Evolutionary conservation across 2,329 filamentous ascomycete genomes (phyloP).

Genomic region (Torrubiellomyces zombiae): DNA sequence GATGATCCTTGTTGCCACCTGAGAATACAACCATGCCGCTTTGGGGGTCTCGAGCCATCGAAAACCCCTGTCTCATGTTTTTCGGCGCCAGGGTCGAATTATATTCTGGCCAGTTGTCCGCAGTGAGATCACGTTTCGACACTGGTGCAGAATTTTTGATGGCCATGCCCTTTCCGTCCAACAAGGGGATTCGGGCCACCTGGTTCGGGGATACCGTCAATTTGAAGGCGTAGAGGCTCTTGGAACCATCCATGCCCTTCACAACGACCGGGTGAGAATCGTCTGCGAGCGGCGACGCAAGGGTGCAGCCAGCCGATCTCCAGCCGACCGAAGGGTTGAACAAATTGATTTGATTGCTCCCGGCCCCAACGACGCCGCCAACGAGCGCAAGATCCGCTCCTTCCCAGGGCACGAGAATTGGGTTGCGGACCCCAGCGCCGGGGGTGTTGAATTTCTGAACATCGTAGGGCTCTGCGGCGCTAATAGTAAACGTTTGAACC

Average conservation of each 20-base stretch:
- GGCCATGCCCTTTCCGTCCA: conserved; percentile 40
- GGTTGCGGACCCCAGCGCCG: conserved; percentile 28
- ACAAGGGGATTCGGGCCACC: conserved; percentile 53
- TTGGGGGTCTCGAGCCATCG: conserved; percentile 50
- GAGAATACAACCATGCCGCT: conserved; percentile 58
- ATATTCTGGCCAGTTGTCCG: conserved; percentile 59
- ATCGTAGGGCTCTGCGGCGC: conserved; percentile 45
- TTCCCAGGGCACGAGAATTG: conserved; percentile 62
- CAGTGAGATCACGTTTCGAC: conserved; percentile 29
- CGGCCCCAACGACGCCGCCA: conserved; percentile 41
- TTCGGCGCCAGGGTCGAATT: conserved; percentile 55
- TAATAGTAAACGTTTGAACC: conserved; percentile 60
- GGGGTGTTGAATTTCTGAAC: conserved; percentile 37
- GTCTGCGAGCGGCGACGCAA: conserved; percentile 44
- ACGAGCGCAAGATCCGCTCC: conserved; percentile 54
- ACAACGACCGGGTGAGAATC: conserved; percentile 45
- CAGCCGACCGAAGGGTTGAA: conserved; percentile 51
- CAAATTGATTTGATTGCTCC: conserved; percentile 47
- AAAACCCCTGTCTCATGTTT: conserved; percentile 47
- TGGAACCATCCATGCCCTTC: conserved; percentile 59
- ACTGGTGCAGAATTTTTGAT: conserved; percentile 29
- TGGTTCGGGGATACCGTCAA: conserved; percentile 56
- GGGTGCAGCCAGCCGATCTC: conserved; percentile 46
- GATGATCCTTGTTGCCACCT: conserved; percentile 52
- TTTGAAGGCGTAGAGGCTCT: conserved; percentile 65